Evolutionary conservation across 805 yeast genomes (phyloP), one percentile per base, ranked within the genome.

Genomic region (Pichia eremophila): DNA sequence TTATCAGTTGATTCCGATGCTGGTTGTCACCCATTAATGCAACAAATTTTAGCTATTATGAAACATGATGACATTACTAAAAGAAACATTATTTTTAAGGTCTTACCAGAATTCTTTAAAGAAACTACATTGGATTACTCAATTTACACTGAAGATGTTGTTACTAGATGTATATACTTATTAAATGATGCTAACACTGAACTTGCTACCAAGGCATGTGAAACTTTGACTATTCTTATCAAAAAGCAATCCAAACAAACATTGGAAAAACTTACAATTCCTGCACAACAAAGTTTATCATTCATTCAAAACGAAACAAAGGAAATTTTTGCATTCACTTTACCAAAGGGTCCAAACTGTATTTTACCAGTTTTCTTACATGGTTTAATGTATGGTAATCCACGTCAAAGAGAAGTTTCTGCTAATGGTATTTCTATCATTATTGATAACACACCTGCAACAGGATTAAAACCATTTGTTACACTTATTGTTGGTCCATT

Each of bases 401-500:
- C 79, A 52, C 88, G 81, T 44, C 91, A 84, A 60, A 81, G 93
- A 66, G 97, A 90, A 63, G 68, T 72, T 28, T 78, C 96, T 31
- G 98, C 99, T 0, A 68, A 83, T 59, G 96, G 88, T 48, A 87
- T 93, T 58, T 93, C 95, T 5, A 90, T 83, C 59, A 69, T 93
- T 49, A 85, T 90, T 41, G 84, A 82, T 42, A 81, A 88, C 58
- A 86, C 98, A 0, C 93, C 93, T 19, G 81, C 93, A n/a, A 72
- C 77, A 11, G 79, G 76, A 50, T 77, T 93, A 66, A 85, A 81
- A 64, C 86, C 96, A 34, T 86, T 82, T 66, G 96, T 95, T 22
- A 91, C 98, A 9, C 80, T 81, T 28, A 87, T 95, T 53, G 90
- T 96, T 28, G 99, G 99, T 68, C 99, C 99, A 38, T 75, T 93